These are phyloP conservation scores for Gnaphalium uliginosum DNA, from an alignment of 129 eudicot genomes.

Conservation along the genomic window DNA sequence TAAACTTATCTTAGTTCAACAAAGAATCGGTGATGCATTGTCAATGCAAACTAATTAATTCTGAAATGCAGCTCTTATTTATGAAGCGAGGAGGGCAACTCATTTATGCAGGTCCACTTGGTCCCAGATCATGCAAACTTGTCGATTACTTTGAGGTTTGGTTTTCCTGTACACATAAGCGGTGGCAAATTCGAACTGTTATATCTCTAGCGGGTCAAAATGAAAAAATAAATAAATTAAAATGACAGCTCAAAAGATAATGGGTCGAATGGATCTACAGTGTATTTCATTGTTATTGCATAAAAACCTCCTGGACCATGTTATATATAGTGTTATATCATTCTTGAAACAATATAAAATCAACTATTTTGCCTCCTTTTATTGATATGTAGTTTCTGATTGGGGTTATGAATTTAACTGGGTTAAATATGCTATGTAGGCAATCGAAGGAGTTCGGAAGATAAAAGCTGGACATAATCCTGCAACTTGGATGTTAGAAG, in stretches of 20 bases:
- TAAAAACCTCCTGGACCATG: constrained; percentile 2
- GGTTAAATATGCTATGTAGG: constrained; percentile 42
- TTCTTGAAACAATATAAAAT: not conserved
- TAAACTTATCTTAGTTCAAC: not conserved
- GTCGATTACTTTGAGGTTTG: constrained; percentile 85
- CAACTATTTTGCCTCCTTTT: not conserved
- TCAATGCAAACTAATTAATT: not conserved
- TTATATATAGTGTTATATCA: too few relatives aligned
- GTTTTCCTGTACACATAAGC: not conserved
- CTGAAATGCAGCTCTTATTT: constrained; percentile 69
- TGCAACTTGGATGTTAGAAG: constrained; percentile 99
- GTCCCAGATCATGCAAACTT: constrained; percentile 79
- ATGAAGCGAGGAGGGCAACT: constrained; percentile 98
- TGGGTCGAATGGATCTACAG: not conserved
- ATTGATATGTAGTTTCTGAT: not conserved
- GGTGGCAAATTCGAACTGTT: not conserved
- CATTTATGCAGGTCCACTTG: constrained; percentile 95
- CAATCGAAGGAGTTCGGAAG: constrained; percentile 74
- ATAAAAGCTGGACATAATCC: constrained; percentile 88
- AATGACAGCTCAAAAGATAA: not conserved
- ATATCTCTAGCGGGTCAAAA: not conserved
- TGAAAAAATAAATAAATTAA: not conserved
- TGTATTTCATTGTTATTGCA: too few relatives aligned
- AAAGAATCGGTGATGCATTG: not conserved
- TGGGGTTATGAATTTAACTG: constrained; percentile 10